Base-by-base conservation (phyloP, 1,284 basidiomycete species). In the Malassezia globosa region DNA sequence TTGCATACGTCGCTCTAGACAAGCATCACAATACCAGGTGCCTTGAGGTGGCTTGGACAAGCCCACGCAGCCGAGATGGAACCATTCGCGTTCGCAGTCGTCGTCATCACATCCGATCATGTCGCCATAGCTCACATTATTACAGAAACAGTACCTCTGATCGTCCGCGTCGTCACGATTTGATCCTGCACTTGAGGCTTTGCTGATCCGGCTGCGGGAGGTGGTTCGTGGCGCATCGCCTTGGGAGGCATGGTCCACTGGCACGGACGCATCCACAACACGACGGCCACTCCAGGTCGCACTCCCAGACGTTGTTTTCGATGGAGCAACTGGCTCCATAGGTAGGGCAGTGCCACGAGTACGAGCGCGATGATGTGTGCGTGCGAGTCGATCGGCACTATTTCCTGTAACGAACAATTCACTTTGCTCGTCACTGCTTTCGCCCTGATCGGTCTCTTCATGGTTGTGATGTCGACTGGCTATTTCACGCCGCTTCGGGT, bases 101-200 rank as follows among this genome's bases (percentile, higher is more conserved):
- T 78, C 76, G 61, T 84, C 84, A 73, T 97, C 92, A 72, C 92
- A 97, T 3, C 82, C 92, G 63, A 97, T 89, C 92, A 97, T 97
- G 74, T 92, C 85, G 24, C 90, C 89, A 64, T 84, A 90, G 66
- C 85, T 87, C 48, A 83, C 78, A 21, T 83, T 78, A 56, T 86
- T 78, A 72, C 90, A 96, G 75, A 83, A 80, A 73, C 90, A 97
- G 73, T 96, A 97, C 18, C 79, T 77, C 59, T 77, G 80, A 49
- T 79, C 78, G 58, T 85, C 65, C 1, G 55, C 58, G 36, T 64
- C 64, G 27, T 66, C 60, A 37, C 49, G 43, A 14, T 18, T 18
- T 21, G 42, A 39, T 21, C 37, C 31, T 8, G 23, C 35, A 18
- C 31, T 21, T 14, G 31, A 24, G 2, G 48, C 27, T 21, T 51